A percentile compares a stretch with the other conserved stretches of the same genome.
phyloP scores from a whole-genome alignment of 768 basidiomycete species.

The Mycena metata region DNA sequence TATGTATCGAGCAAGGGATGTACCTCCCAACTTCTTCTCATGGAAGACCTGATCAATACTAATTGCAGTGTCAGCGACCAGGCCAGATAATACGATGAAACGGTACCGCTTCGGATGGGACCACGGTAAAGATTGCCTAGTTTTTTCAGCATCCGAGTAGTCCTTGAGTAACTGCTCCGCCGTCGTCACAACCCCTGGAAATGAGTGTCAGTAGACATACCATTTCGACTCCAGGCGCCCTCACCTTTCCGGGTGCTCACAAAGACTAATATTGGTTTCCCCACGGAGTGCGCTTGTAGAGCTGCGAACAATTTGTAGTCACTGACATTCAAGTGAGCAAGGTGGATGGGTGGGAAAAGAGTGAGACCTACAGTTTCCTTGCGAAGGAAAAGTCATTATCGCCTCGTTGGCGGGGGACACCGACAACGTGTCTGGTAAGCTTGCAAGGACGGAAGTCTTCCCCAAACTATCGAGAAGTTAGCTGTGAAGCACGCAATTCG shows the following conservation, averaged over 20 bases:
- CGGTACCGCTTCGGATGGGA: slow-evolving; percentile 65
- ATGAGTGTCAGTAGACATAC: neutral
- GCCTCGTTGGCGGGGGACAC: slow-evolving; percentile 69
- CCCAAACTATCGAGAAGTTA: slow-evolving; percentile 74
- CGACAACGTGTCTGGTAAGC: slow-evolving; percentile 79
- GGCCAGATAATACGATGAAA: neutral
- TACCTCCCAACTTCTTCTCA: slow-evolving; percentile 78
- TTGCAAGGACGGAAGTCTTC: slow-evolving; percentile 93
- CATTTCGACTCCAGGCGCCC: neutral
- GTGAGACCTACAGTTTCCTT: slow-evolving; percentile 57
- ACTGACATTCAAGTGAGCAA: slow-evolving; percentile 9
- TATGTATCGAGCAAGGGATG: slow-evolving; percentile 26
- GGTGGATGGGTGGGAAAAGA: neutral
- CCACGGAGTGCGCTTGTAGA: slow-evolving; percentile 78
- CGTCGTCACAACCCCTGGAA: slow-evolving; percentile 69
- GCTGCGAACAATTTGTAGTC: slow-evolving; percentile 80
- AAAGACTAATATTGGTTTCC: slow-evolving; percentile 92
- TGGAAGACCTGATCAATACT: slow-evolving; percentile 72
- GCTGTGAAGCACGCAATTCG: no score
- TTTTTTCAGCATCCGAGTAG: slow-evolving; percentile 69
- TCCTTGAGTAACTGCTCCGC: slow-evolving; percentile 85
- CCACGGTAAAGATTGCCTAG: slow-evolving; percentile 76
- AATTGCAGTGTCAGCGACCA: slow-evolving; percentile 16
- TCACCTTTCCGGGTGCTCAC: slow-evolving; percentile 89
- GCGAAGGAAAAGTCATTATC: slow-evolving; percentile 87